Evolutionary conservation across 306 rosid genomes (phyloP), one percentile per base, ranked within the genome.

Genomic region (Castanea crenata): DNA sequence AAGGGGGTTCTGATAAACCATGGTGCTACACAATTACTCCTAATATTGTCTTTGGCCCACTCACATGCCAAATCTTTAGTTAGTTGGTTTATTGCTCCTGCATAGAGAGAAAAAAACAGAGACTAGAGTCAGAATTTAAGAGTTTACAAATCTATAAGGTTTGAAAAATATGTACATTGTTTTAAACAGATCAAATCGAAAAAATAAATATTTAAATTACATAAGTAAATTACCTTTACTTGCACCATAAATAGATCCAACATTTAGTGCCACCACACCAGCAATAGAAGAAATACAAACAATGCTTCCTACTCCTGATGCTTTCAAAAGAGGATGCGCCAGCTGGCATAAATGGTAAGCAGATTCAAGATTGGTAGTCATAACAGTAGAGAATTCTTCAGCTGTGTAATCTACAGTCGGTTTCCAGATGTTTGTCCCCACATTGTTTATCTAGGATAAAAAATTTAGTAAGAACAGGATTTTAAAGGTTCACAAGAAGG

Each of bases 291-390:
- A 84, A 7, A 86, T 38, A 57, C 80, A 86, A 2, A 83, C 83
- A 12, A 89, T 76, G 81, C 55, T 78, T 1, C 85, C 86, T 4
- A 62, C 71, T 29, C 80, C 87, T 10, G 90, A 87, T 14, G 84
- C 83, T 74, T 82, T 85, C 15, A 89, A 74, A 71, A 89, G 86
- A 27, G 89, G 90, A 51, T 86, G 63, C 32, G 90, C 89, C 11
- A 89, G 85, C 81, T 85, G 92, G 77, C 74, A 76, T 55, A 83
- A 41, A 55, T 84, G 75, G 79, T 57, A 89, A 46, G 51, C 41
- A 3, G 88, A 85, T 35, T 76, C 90, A n/a, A 87, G 76, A 76
- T 89, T 89, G 19, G 79, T 76, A 3, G 68, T 34, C 86, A 81
- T 83, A 34, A 85, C 2, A 18, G 56, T 59, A 55, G 86, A 56